Conservation (phyloP, 306 rosid species). For the Arachis stenosperma region DNA sequence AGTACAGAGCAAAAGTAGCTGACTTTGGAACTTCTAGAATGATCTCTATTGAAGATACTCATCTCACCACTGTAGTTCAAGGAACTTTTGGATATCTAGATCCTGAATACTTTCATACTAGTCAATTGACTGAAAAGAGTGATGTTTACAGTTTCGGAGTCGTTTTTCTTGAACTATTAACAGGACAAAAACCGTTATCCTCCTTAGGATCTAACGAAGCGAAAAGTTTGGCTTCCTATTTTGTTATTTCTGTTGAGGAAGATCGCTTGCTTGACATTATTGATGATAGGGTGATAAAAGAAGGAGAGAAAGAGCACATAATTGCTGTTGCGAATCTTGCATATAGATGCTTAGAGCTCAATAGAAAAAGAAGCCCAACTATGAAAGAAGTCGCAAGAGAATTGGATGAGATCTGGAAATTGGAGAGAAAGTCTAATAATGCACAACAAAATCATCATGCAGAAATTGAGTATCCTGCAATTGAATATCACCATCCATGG, state of each 20-base stretch:
- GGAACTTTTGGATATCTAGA: slow-evolving; percentile 41
- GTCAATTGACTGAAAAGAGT: slow-evolving; percentile 36
- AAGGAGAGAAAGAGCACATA: slow-evolving; percentile 15
- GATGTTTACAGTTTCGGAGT: slow-evolving; percentile 38
- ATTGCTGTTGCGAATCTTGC: slow-evolving; percentile 39
- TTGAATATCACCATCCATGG: background rate
- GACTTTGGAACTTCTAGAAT: slow-evolving; percentile 38
- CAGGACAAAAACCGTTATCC: slow-evolving; percentile 20
- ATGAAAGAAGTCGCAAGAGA: slow-evolving; percentile 44
- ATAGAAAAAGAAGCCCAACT: slow-evolving; percentile 40
- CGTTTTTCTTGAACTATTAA: slow-evolving; percentile 33
- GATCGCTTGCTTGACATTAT: slow-evolving; percentile 33
- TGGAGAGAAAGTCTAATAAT: slow-evolving; percentile 7
- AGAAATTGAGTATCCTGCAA: slow-evolving; percentile 6
- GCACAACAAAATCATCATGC: background rate
- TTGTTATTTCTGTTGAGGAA: slow-evolving; percentile 19
- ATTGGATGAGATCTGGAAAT: slow-evolving; percentile 27
- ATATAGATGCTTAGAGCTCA: slow-evolving; percentile 35
- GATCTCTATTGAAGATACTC: slow-evolving; percentile 30
- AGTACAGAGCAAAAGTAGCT: slow-evolving; percentile 28
- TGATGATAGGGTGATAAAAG: slow-evolving; percentile 18
- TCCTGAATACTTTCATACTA: slow-evolving; percentile 32
- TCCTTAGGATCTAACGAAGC: slow-evolving; percentile 6
- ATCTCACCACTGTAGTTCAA: slow-evolving; percentile 29
- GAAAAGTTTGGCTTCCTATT: slow-evolving; percentile 37